Base-by-base conservation (phyloP, 495 filamentous ascomycete species). In the Daldinia childiae region DNA sequence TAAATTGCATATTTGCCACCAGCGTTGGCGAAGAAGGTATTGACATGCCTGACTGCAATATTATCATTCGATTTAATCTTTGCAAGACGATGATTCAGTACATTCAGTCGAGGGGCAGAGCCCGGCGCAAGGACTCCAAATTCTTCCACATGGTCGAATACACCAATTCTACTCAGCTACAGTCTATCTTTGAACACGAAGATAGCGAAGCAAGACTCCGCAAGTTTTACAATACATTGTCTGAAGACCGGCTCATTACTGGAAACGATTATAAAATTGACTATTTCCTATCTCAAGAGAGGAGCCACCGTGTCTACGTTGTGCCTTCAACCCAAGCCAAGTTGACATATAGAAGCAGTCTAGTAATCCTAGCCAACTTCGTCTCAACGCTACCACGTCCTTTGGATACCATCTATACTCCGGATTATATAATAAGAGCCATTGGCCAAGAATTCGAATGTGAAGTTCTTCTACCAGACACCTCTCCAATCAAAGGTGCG, bases 11-110 rank as follows among this genome's bases (percentile, higher is more conserved):
- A 57, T 90, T 98, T 77, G 90, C 93, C 38, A 98, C 95, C 4
- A 94, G 93, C 1, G 91, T 98, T 4, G 95, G 92, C 2, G 95
- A 99, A 78, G 95, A 99, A 79, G 95, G 95, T 5, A 87, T 99
- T 34, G 95, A 99, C 79, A 94, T 98, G 50, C 94, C 95, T 0
- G 93, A 97, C 71, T 99, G 95, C 84, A 98, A 97, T 71, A 79
- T 96, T 14, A 88, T 99, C 24, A 87, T 99, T 56, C 86, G 90
- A 21, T 99, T 98, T 74, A 91, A 98, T 77, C 85, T 97, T n/a
- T 97, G 94, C 78, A 78, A 87, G 9, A 97, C 95, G 0, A 83
- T 97, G 77, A 98, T 99, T 62, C 93, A 97, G 76, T 98, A 98
- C 78, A 90, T 99, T 17, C 95, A 99, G 77, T 98, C 94, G 19